Percentiles rank a stretch among this genome's conserved stretches.
These are phyloP conservation scores for Amniculicola lignicola DNA, from an alignment of 495 filamentous ascomycete species.

Conservation along the genomic window DNA sequence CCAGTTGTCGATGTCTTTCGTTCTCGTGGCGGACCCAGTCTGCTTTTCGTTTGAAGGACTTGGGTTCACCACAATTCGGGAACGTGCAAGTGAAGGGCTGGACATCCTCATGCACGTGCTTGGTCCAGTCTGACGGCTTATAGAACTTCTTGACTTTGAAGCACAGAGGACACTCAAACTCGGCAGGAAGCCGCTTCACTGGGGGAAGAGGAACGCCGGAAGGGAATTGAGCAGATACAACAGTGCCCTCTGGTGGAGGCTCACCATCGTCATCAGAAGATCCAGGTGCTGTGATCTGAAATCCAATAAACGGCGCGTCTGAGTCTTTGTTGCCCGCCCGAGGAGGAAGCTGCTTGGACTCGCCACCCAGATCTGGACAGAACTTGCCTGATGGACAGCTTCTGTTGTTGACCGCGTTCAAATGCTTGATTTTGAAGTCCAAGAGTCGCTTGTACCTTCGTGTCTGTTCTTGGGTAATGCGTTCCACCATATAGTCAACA, in stretches of 20 bases:
- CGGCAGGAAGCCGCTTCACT: conserved; percentile 71
- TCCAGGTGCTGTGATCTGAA: conserved; percentile 47
- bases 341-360: conserved; percentile 49
- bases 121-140: conserved; percentile 98
- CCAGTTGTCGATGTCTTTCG: conserved; percentile 85
- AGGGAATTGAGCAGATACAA: conserved; percentile 71
- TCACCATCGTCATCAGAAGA: conserved; percentile 59
- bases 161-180: conserved; percentile 91
- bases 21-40: conserved; percentile 98
- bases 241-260: conserved; percentile 60
- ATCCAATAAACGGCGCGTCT: conserved; percentile 47
- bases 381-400: conserved; percentile 59
- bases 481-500: conserved; percentile 70
- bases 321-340: conserved; percentile 41
- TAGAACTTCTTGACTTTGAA: conserved; percentile 86
- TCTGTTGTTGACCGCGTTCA: conserved; percentile 50
- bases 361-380: conserved; percentile 65
- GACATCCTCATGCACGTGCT: conserved; percentile 94
- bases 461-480: conserved; percentile 76
- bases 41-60: conserved; percentile 95
- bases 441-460: conserved; percentile 77
- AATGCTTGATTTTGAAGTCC: conserved; percentile 68
- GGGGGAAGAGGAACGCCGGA: conserved; percentile 79
- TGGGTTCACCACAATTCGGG: conserved; percentile 76
- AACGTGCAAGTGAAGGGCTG: conserved; percentile 96